Evolutionary conservation across 1,284 basidiomycete species (phyloP).

Genomic region (Fomitopsis pinicola): DNA sequence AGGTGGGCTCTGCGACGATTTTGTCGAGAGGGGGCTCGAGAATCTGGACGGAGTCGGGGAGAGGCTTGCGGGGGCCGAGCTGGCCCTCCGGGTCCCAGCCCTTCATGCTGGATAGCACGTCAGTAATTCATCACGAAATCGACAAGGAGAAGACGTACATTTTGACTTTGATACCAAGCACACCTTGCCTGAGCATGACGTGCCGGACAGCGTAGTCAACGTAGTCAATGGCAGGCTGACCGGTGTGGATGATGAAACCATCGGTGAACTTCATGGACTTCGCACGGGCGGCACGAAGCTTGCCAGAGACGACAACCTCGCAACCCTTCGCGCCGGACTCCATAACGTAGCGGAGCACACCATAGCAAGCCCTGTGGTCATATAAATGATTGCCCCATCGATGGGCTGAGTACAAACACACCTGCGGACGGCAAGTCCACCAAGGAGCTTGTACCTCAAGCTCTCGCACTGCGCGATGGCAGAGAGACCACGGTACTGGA

Average conservation of each 20-base stretch:
- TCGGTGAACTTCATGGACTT: slow-evolving; percentile 99
- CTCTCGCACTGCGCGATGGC: slow-evolving; percentile 99
- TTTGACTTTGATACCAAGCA: slow-evolving; percentile 99
- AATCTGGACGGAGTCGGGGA: slow-evolving; percentile 95
- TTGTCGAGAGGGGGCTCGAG: slow-evolving; percentile 82
- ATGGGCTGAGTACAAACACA: slow-evolving; percentile 33
- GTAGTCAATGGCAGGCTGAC: slow-evolving; percentile 96
- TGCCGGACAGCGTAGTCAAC: slow-evolving; percentile 98
- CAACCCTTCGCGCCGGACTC: slow-evolving; percentile 99
- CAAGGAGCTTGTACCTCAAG: slow-evolving; percentile 98
- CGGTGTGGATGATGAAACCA: slow-evolving; percentile 99
- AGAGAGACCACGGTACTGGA: slow-evolving; percentile 97
- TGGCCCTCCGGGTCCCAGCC: slow-evolving; percentile 90
- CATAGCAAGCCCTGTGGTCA: slow-evolving; percentile 87
- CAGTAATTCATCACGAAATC: neutral
- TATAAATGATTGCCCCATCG: neutral
- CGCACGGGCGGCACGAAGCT: slow-evolving; percentile 99
- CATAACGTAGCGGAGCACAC: slow-evolving; percentile 99
- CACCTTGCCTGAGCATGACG: slow-evolving; percentile 98
- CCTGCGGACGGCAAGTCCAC: slow-evolving; percentile 98
- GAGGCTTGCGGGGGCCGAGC: slow-evolving; percentile 87
- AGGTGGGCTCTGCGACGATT: slow-evolving; percentile 72
- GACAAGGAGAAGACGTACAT: slow-evolving; percentile 58
- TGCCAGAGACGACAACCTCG: slow-evolving; percentile 99
- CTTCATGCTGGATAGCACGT: slow-evolving; percentile 74